Base-by-base conservation (phyloP, 2,329 filamentous ascomycete species). In the Phaeosphaeriaceae sp. region DNA sequence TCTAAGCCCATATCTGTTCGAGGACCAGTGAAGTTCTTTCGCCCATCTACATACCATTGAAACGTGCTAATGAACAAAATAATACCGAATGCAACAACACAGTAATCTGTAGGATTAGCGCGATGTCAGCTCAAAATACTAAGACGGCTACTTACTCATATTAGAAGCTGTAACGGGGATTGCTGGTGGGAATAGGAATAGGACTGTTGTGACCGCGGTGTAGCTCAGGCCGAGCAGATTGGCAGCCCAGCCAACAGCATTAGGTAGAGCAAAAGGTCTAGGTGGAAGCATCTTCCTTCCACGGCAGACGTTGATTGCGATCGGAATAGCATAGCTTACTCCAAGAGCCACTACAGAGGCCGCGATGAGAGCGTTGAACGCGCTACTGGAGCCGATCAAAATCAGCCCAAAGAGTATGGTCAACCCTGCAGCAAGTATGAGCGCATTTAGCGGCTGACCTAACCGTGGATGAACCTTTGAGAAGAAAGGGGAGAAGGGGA, bases 181-280 rank as follows among this genome's bases (percentile, higher is more conserved):
- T 6, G 79, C 80, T 0, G 88, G 88, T 3, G 88, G 88, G 72
- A 91, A 90, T 16, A 90, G 79, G 72, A 91, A 91, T 0, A 92
- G 78, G 1, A 90, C 83, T 0, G 87, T 90, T 0, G 88, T 91
- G n/a, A 91, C 68, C 11, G 84, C 74, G 1, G 87, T 83, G 72
- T 87, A 92, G 0, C 76, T 75, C 38, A 92, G 78, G 4, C 88
- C 87, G 21, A 83, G 50, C 7, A 75, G 18, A 52, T 89, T 89
- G 18, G 81, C 77, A 18, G 79, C 71, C 86, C 85, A 89, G 16
- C 80, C 86, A 28, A 87, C 48, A 23, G 71, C 66, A 18, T 71
- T 76, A 0, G 83, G 78, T 3, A 89, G 73, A 18, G 77, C 77
- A 64, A 88, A 88, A 0, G 80, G 64, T 33, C 85, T 76, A 2